A percentile compares a stretch with the other conserved stretches of the same genome.
These are phyloP conservation scores for Solanum corneliomulleri DNA, from an alignment of 257 asterid species.

Conservation along the genomic window DNA sequence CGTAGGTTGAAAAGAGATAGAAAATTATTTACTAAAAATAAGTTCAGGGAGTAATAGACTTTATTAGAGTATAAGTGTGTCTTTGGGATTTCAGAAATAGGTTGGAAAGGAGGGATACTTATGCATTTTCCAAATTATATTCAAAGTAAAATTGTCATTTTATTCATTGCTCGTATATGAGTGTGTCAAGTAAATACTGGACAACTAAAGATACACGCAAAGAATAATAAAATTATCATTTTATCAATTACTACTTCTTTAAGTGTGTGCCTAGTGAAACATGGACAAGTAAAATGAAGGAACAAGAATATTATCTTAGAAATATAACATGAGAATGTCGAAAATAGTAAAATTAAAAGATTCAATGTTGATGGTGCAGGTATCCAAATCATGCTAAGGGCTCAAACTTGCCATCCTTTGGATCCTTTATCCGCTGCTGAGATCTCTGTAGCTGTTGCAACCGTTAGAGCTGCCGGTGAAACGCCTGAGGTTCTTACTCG, in stretches of 20 bases:
- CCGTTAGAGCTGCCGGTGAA: slow-evolving; percentile 96
- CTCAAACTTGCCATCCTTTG: slow-evolving; percentile 84
- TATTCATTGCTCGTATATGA: neutral
- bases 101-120: no score
- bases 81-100: accelerated
- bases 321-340: neutral
- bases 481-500: slow-evolving; percentile 71
- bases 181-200: no score
- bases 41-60: no score
- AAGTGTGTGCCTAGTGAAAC: neutral
- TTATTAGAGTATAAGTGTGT: no score
- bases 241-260: neutral
- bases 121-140: no score
- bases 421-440: slow-evolving; percentile 88
- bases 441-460: slow-evolving; percentile 80
- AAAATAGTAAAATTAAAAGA: neutral
- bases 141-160: neutral
- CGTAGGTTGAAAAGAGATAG: no score
- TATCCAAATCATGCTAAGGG: slow-evolving; percentile 42
- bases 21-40: no score
- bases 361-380: slow-evolving; percentile 30
- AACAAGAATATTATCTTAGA: neutral
- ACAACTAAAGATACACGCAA: no score
- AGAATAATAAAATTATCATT: neutral
- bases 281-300: neutral